Evolutionary conservation across 2,329 filamentous ascomycete species (phyloP).

Genomic region (Orbilia javanica): DNA sequence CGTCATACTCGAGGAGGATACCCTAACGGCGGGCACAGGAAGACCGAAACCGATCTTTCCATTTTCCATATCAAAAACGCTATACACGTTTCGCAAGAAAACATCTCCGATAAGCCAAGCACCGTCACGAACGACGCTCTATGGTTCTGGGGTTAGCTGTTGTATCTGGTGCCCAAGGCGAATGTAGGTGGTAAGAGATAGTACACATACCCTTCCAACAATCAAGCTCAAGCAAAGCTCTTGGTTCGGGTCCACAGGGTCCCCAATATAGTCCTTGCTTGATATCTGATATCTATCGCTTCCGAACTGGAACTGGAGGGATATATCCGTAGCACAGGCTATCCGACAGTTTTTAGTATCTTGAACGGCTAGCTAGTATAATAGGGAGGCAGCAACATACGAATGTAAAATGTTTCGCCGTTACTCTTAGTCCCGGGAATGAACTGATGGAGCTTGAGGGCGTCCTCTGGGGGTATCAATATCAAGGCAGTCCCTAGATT

Average conservation of each 20-base stretch:
- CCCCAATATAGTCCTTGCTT: constrained; percentile 77
- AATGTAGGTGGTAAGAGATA: too few relatives aligned
- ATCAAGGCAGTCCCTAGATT: constrained; percentile 65
- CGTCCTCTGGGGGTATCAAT: constrained; percentile 77
- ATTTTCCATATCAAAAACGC: constrained; percentile 82
- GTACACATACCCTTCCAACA: constrained; percentile 57
- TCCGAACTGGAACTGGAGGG: constrained; percentile 76
- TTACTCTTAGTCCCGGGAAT: constrained; percentile 74
- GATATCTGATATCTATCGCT: constrained; percentile 76
- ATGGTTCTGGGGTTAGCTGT: not conserved
- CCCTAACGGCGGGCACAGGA: constrained; percentile 13
- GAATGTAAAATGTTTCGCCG: constrained; percentile 72
- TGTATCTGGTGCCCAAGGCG: too few relatives aligned
- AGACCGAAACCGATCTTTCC: constrained; percentile 71
- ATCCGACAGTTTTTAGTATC: not conserved
- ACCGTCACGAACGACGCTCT: constrained; percentile 49
- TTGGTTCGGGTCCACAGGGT: constrained; percentile 61
- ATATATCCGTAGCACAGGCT: constrained; percentile 76
- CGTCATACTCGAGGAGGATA: constrained; percentile 34
- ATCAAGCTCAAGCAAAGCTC: constrained; percentile 65
- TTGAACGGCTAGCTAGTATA: too few relatives aligned
- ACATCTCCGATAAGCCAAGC: constrained; percentile 85
- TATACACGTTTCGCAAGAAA: constrained; percentile 91
- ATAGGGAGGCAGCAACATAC: constrained; percentile 3
- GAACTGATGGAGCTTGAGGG: constrained; percentile 75